Evolutionary conservation across 2,329 filamentous ascomycete species (phyloP), one percentile per base, ranked within the genome.

Genomic region (Dichotomopilus funicola): DNA sequence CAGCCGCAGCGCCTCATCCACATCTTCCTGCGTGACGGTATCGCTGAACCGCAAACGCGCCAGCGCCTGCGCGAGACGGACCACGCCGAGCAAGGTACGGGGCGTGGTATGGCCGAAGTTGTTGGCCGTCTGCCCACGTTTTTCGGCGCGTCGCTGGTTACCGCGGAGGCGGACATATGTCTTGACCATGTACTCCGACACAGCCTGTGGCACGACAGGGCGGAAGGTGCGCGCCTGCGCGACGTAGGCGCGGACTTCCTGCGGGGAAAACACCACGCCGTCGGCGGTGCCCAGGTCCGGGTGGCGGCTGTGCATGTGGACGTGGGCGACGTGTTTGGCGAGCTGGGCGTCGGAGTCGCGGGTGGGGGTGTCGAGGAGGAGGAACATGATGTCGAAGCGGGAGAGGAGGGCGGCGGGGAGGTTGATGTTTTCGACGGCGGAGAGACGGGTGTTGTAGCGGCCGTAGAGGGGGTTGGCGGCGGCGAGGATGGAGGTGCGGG

Each of bases 381-480:
- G 79, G 79, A 97, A 99, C 63, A 99, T 82, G 63, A 99, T 81
- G 71, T 99, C 94, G 73, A 99, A 99, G 82, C 94, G 89, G 57
- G 92, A 96, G 53, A 99, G 82, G 19, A 99, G 83, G 19, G 94
- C 94, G 13, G 94, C 94, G n/a, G 94, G 94, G 42, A 99, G 85
- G 72, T 99, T 99, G 74, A 99, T 99, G 73, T 99, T 99, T 72
- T 99, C 94, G 33, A 99, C 91, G 0, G 94, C 94, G 0, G 92
- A 96, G 65, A 99, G 88, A 61, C 91, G 89, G 55, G 94, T 94
- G 75, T 99, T 99, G 78, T 99, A 99, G 60, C 94, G 89, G 61
- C 94, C 94, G 67, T 99, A 99, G 43, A 99, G 82, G 56, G 94
- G 94, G 75, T 99, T 99, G 63, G 94, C 94, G 19, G 94, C 94